Conservation (phyloP, 176 grass and related monocot species). For the Pontederia crassipes region DNA sequence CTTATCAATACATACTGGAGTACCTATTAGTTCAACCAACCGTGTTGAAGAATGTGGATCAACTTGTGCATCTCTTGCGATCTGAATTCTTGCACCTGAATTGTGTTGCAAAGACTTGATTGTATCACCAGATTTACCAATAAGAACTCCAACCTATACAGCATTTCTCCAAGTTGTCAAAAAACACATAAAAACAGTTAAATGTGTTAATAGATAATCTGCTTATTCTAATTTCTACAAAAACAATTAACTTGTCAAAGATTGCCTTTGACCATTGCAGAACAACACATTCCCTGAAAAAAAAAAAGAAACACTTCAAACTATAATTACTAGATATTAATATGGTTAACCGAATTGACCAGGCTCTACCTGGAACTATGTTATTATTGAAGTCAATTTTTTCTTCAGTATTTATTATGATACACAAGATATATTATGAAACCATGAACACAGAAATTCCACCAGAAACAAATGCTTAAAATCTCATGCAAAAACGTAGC, state of each 20-base stretch:
- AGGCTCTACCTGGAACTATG: too few relatives aligned
- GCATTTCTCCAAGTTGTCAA: neutral
- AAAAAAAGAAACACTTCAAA: too few relatives aligned
- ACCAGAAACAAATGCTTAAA: too few relatives aligned
- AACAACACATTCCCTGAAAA: too few relatives aligned
- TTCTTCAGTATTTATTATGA: too few relatives aligned
- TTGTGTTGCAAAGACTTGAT: constrained; percentile 66
- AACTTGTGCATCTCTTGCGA: constrained; percentile 64
- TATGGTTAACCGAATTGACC: too few relatives aligned
- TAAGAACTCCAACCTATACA: constrained; percentile 76
- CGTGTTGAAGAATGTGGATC: constrained; percentile 38
- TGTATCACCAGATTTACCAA: constrained; percentile 89
- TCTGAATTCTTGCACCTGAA: constrained; percentile 87
- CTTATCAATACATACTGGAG: constrained; percentile 54
- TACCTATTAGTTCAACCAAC: constrained; percentile 67
- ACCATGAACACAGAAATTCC: too few relatives aligned
- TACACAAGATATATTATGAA: too few relatives aligned
- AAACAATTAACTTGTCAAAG: neutral
- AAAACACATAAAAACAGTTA: neutral
- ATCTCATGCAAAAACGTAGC: too few relatives aligned
- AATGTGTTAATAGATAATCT: neutral
- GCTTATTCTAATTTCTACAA: neutral
- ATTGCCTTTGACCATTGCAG: too few relatives aligned
- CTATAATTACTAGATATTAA: too few relatives aligned
- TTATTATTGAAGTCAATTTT: too few relatives aligned